These are phyloP conservation scores for Claviceps fusiformis DNA, from an alignment of 2,329 filamentous ascomycete species.

Conservation along the genomic window DNA sequence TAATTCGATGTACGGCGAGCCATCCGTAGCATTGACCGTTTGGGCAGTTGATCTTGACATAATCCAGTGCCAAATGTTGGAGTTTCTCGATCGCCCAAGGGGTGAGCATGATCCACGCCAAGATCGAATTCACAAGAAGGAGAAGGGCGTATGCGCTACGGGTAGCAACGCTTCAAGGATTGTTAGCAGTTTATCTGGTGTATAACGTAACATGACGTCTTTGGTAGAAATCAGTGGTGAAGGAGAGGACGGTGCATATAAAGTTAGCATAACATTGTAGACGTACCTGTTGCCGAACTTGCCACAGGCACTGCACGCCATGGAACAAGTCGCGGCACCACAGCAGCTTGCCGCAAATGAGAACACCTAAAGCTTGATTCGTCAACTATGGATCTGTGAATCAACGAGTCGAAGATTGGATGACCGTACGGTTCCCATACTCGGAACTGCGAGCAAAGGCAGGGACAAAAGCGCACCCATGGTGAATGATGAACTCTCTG, in stretches of 20 bases:
- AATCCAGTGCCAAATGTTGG: slow-evolving; percentile 82
- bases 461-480: slow-evolving; percentile 92
- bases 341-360: slow-evolving; percentile 83
- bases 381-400: not conserved
- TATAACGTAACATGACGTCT: not conserved
- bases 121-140: slow-evolving; percentile 87
- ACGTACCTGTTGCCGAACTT: slow-evolving; percentile 87
- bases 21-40: slow-evolving; percentile 89
- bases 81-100: slow-evolving; percentile 96
- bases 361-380: slow-evolving; percentile 40
- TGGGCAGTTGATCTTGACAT: slow-evolving; percentile 87
- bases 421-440: slow-evolving; percentile 63
- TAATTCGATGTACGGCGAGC: slow-evolving; percentile 93
- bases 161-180: slow-evolving; percentile 62
- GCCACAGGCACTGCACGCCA: slow-evolving; percentile 87
- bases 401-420: not conserved
- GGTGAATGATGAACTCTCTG: slow-evolving; percentile 1
- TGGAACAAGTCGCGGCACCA: slow-evolving; percentile 90
- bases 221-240: not conserved
- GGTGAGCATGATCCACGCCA: slow-evolving; percentile 98
- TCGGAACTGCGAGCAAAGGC: slow-evolving; percentile 78
- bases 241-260: not conserved
- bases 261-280: not conserved
- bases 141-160: slow-evolving; percentile 93
- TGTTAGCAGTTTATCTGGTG: not conserved